These are phyloP conservation scores for Nicotiana benthamiana DNA, from an alignment of 257 asterid species.

Conservation along the genomic window DNA sequence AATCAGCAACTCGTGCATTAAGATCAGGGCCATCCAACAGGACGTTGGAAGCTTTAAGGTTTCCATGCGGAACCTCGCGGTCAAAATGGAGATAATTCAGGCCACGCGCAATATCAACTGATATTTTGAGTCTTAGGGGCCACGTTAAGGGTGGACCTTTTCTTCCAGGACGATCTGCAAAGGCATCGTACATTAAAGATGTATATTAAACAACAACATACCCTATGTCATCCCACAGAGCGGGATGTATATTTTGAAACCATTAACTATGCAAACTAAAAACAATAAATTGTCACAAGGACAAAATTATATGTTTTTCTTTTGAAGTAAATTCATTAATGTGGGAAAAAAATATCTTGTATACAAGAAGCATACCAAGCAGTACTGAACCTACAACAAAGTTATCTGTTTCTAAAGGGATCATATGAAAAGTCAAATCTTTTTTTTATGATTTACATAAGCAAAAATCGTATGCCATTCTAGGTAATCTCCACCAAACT, in stretches of 20 bases:
- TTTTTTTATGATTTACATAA: not conserved
- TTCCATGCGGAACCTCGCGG: constrained; percentile 92
- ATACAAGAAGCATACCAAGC: not conserved
- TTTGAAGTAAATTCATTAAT: not conserved
- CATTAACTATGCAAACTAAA: not conserved
- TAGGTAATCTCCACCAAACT: not conserved
- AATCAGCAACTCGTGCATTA: constrained; percentile 81
- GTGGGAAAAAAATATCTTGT: not conserved
- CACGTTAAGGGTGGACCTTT: constrained; percentile 72
- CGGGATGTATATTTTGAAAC: not conserved
- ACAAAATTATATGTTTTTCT: not conserved
- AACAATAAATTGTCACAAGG: not conserved
- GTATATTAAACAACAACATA: not conserved
- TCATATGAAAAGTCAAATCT: not conserved
- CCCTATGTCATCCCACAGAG: too few species aligned
- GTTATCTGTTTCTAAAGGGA: not conserved
- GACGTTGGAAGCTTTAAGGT: constrained; percentile 82
- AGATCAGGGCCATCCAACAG: constrained; percentile 80
- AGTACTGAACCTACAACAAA: not conserved
- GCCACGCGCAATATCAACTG: constrained; percentile 98
- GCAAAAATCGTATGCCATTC: not conserved
- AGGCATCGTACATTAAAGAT: not conserved
- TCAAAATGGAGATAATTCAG: constrained; percentile 98
- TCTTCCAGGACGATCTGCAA: constrained; percentile 88
- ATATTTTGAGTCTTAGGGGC: constrained; percentile 86